phyloP scores from a whole-genome alignment of 495 filamentous ascomycete species.

The Pyrenula massariospora region DNA sequence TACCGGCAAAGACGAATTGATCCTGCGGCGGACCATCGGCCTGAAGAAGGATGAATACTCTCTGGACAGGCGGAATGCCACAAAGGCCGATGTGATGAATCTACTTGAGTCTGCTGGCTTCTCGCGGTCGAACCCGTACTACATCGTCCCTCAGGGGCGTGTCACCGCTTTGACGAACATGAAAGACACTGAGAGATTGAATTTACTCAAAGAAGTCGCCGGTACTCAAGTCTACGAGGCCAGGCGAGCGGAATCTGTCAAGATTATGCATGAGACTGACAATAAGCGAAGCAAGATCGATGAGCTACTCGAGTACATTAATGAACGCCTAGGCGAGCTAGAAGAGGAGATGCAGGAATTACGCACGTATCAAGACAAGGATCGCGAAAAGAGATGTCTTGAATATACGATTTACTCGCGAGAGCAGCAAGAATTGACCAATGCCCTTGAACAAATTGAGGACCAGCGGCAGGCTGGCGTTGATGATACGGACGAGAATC shows the following conservation, averaged over 20 bases:
- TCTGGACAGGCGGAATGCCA: constrained; percentile 89
- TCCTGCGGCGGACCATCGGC: constrained; percentile 86
- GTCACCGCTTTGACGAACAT: constrained; percentile 96
- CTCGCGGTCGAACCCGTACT: constrained; percentile 95
- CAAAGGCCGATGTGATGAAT: constrained; percentile 89
- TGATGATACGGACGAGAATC: constrained; percentile 71
- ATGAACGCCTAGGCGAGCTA: constrained; percentile 75
- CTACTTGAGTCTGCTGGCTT: constrained; percentile 93
- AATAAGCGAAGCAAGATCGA: constrained; percentile 92
- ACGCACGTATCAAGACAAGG: constrained; percentile 84
- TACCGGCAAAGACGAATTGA: constrained; percentile 80
- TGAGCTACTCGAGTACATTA: constrained; percentile 80
- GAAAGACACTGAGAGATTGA: constrained; percentile 85
- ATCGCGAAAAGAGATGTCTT: constrained; percentile 81
- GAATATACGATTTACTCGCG: constrained; percentile 90
- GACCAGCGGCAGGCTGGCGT: constrained; percentile 67
- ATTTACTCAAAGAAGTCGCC: constrained; percentile 89
- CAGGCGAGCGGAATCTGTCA: constrained; percentile 74
- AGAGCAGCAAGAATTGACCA: constrained; percentile 67
- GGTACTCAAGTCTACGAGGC: constrained; percentile 96
- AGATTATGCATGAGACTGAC: constrained; percentile 95
- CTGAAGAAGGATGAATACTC: constrained; percentile 98
- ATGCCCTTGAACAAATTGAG: constrained; percentile 72
- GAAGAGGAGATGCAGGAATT: constrained; percentile 97
- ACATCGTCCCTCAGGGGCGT: constrained; percentile 95